Base-by-base conservation (phyloP, 2,329 filamentous ascomycete genomes). In the Colletotrichum truncatum region DNA sequence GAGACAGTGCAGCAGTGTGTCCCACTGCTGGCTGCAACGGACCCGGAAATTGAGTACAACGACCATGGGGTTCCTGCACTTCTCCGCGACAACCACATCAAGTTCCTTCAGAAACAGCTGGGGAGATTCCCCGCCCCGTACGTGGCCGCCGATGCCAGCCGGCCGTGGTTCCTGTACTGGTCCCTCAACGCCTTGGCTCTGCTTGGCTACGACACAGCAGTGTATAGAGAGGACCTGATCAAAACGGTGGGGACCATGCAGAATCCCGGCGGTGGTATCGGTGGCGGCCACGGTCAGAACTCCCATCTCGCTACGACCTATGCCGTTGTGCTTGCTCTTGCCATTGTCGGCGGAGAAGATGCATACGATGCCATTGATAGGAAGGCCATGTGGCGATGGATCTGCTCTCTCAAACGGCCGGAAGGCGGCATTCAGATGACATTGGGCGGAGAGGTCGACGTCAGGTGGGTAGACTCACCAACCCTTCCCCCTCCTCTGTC, bases 91-190 rank as follows among this genome's bases (percentile, higher is more conserved):
- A 81, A 81, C 41, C 89, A 91, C 77, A 81, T 87, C 64, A 78
- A 75, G 32, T 94, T 93, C 74, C 78, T 94, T 52, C 83, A 85
- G 69, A 84, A 82, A 69, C 82, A 81, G 70, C 78, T 91, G 30
- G 82, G 81, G 23, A 82, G 82, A 51, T 88, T 97, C 66, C 93
- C 95, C 0, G 80, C 86, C 7, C 82, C 81, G 4, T 97, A 91
- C 77, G 89, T 91, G 55, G 85, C 85, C 51, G 87, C 94, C 70
- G 96, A 99, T 82, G 91, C 96, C 30, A 94, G 92, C 74, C 85
- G 95, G 59, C 94, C 96, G 9, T 99, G 96, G 96, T 87, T 97
- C 73, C 85, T 97, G 69, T 98, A 98, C 81, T 99, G 96, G 96
- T 92, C 88, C 56, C 82, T 98, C 57, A 88, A 90, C 32, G 93